phyloP scores from a whole-genome alignment of 23 red algal species.

The Gracilariopsis chorda region DNA sequence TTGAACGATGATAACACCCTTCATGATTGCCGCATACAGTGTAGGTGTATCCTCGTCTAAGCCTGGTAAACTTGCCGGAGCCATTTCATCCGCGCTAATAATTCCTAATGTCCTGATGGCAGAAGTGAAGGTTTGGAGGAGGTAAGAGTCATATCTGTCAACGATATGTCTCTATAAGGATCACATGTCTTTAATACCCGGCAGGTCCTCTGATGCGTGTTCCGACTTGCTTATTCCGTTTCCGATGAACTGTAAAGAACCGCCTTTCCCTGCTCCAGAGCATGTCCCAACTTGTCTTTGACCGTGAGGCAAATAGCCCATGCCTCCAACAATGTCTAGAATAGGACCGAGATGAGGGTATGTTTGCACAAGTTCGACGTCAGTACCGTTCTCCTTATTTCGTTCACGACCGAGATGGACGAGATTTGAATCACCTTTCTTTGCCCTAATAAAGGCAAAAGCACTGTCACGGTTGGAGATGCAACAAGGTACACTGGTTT shows the following conservation, averaged over 20 bases:
- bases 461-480: conserved; percentile 85
- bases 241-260: conserved; percentile 83
- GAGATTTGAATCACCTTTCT: conserved; percentile 84
- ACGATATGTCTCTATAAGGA: conserved; percentile 58
- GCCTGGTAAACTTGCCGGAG: conserved; percentile 50
- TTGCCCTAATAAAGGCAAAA: conserved; percentile 86
- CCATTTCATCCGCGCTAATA: conserved; percentile 77
- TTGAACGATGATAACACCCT: conserved; percentile 75
- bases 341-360: conserved; percentile 93
- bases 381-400: conserved; percentile 29
- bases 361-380: conserved; percentile 77
- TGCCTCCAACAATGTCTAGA: conserved; percentile 83
- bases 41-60: conserved; percentile 76
- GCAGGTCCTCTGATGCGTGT: conserved; percentile 77
- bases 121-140: conserved; percentile 82
- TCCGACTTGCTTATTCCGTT: conserved; percentile 96
- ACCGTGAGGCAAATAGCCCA: conserved; percentile 64
- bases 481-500: conserved; percentile 62
- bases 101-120: conserved; percentile 81
- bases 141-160: conserved; percentile 69
- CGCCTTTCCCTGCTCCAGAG: conserved; percentile 80
- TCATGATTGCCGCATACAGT: conserved; percentile 65
- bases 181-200: conserved; percentile 92
- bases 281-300: conserved; percentile 93
- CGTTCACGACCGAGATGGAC: conserved; percentile 45